Evolutionary conservation across 345 rosid species (phyloP), one percentile per base, ranked within the genome.

Genomic region (Euclidium syriacum): DNA sequence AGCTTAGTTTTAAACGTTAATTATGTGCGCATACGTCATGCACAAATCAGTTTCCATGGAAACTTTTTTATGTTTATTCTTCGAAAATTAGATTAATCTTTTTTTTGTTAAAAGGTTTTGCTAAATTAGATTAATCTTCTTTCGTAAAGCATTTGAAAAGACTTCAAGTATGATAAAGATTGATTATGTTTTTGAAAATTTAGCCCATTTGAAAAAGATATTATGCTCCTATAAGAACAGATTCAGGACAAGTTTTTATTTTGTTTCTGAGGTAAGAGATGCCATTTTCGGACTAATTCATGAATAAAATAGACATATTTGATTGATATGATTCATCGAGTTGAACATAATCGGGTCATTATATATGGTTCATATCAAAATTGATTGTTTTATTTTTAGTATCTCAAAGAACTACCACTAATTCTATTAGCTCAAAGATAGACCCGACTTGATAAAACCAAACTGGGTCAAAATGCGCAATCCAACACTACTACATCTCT

Each of bases 11-110:
- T 26, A 6, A 22, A 53, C 11, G 52, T 70, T 36, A 54, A 44
- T 34, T 43, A 46, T 26, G 36, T 61, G 63, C 62, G 26, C 51
- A 46, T 53, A 54, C 49, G 55, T 69, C 73, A 69, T 52, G 55
- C 50, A 43, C 41, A 52, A 60, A 48, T 60, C 46, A n/a, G 10
- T 34, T 60, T 25, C 35, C 24, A 27, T 61, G 34, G 40, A 18
- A 26, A n/a, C n/a, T 12, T 69, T 35, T 46, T 0, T 18, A 50
- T 60, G 25, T 24, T 55, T 43, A 15, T 43, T 61, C 40, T 41
- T 52, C 25, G 41, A 52, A 33, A 42, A 10, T 24, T 50, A 52
- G 24, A 41, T 52, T 42, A 29, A 29, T 29, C 8, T 6, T 1
- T 1, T 29, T 29, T 9, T 3, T 29, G 5, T 5, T 5, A 29